phyloP scores from a whole-genome alignment of 345 rosid species.

The Bruguiera parviflora region DNA sequence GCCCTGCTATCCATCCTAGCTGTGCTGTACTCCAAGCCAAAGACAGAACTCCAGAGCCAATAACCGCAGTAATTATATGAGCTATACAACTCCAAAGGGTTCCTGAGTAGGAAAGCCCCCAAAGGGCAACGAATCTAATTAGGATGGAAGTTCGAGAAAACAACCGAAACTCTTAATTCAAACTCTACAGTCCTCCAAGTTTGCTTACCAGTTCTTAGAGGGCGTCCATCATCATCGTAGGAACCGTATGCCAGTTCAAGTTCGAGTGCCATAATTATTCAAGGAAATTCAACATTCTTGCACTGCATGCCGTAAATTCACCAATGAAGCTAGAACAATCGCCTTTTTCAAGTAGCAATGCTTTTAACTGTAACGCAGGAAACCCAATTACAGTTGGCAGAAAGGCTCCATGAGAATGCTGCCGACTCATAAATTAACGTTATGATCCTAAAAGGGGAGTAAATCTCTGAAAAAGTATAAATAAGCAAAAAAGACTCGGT shows the following conservation, averaged over 20 bases:
- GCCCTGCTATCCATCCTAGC: constrained; percentile 74
- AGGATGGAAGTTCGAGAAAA: constrained; percentile 8
- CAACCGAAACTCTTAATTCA: not conserved
- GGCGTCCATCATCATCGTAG: constrained; percentile 42
- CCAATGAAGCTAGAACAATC: no score
- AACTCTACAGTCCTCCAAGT: not conserved
- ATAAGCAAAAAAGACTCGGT: no score
- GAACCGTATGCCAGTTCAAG: constrained; percentile 19
- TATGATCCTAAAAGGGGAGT: no score
- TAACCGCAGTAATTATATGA: constrained; percentile 34
- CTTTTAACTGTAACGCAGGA: no score
- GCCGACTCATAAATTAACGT: no score
- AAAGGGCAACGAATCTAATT: constrained; percentile 7
- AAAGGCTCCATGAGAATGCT: no score
- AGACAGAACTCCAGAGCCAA: constrained; percentile 55
- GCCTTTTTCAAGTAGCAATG: no score
- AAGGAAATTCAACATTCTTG: not conserved
- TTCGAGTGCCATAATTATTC: constrained; percentile 31
- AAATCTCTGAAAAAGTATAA: no score
- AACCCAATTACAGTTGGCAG: no score
- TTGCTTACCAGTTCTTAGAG: constrained; percentile 40
- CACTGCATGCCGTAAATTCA: no score
- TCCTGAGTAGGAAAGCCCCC: constrained; percentile 35
- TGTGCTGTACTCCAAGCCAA: constrained; percentile 64
- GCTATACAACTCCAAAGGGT: constrained; percentile 47